Conservation (phyloP, 2,329 filamentous ascomycete genomes). For the Ceratocystis harringtonii region DNA sequence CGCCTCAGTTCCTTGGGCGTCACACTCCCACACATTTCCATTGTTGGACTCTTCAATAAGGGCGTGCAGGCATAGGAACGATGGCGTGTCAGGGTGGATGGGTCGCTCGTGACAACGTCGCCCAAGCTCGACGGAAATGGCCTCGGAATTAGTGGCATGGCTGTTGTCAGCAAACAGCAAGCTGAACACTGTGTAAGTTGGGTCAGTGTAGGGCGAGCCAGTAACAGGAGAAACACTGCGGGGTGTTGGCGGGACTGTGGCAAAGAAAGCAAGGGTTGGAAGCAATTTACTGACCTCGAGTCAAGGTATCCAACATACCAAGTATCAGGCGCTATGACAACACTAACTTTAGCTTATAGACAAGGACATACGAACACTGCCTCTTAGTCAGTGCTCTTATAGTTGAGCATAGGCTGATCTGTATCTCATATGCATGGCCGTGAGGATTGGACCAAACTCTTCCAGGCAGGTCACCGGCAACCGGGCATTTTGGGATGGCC, state of each 20-base stretch:
- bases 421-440: background rate
- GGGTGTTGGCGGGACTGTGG: background rate
- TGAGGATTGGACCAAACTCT: conserved; percentile 32
- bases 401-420: conserved; percentile 54
- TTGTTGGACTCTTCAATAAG: conserved; percentile 23
- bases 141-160: conserved; percentile 48
- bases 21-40: conserved; percentile 37
- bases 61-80: conserved; percentile 31
- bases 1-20: conserved; percentile 34
- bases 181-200: conserved; percentile 40
- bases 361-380: conserved; percentile 41
- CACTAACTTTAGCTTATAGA: background rate
- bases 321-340: background rate
- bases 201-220: conserved; percentile 18
- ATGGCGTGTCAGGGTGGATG: conserved; percentile 40
- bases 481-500: conserved; percentile 36
- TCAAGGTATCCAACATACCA: conserved; percentile 47
- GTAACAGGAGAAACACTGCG: conserved; percentile 29
- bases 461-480: conserved; percentile 60
- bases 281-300: conserved; percentile 37
- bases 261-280: background rate
- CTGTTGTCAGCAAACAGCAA: conserved; percentile 40
- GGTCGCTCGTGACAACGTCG: conserved; percentile 41
- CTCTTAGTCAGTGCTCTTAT: conserved; percentile 50
- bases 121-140: conserved; percentile 46